Percentiles rank a stretch among this genome's conserved stretches.
These are phyloP conservation scores for Xylariomycetidae sp. DNA, from an alignment of 2,329 filamentous ascomycete genomes.

Conservation along the genomic window DNA sequence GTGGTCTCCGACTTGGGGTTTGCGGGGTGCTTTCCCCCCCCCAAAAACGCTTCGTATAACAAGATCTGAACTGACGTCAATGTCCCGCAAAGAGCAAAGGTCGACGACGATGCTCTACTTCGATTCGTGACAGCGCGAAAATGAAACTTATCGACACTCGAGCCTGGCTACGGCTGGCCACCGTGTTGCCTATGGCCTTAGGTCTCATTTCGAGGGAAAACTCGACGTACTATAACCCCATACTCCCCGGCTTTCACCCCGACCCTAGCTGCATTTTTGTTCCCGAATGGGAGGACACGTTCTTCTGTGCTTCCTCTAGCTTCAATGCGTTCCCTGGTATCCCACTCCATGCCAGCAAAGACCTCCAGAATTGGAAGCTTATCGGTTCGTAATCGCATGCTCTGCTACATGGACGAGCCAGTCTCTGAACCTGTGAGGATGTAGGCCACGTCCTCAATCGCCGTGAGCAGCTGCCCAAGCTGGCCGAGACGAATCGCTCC, in stretches of 20 bases:
- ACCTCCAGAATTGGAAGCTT: slow-evolving; percentile 35
- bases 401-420: too few relatives aligned
- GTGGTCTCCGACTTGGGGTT: too few relatives aligned
- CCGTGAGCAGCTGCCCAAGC: slow-evolving; percentile 19
- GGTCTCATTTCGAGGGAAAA: slow-evolving; percentile 9
- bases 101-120: too few relatives aligned
- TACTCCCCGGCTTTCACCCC: slow-evolving; percentile 39
- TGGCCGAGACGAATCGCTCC: slow-evolving; percentile 24
- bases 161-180: too few relatives aligned
- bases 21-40: too few relatives aligned
- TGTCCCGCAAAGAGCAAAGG: too few relatives aligned
- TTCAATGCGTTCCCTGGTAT: slow-evolving; percentile 40
- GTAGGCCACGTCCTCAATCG: slow-evolving; percentile 24
- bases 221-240: slow-evolving; percentile 33
- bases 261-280: slow-evolving; percentile 39
- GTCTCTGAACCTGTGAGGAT: too few relatives aligned
- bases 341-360: slow-evolving; percentile 36
- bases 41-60: too few relatives aligned
- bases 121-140: too few relatives aligned
- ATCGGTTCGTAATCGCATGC: slow-evolving; percentile 13
- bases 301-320: slow-evolving; percentile 38
- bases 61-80: too few relatives aligned
- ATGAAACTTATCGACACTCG: too few relatives aligned
- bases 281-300: slow-evolving; percentile 30
- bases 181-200: slow-evolving; percentile 3